Evolutionary conservation across 768 basidiomycete species (phyloP).

Genomic region (Rhizopogon sp.): DNA sequence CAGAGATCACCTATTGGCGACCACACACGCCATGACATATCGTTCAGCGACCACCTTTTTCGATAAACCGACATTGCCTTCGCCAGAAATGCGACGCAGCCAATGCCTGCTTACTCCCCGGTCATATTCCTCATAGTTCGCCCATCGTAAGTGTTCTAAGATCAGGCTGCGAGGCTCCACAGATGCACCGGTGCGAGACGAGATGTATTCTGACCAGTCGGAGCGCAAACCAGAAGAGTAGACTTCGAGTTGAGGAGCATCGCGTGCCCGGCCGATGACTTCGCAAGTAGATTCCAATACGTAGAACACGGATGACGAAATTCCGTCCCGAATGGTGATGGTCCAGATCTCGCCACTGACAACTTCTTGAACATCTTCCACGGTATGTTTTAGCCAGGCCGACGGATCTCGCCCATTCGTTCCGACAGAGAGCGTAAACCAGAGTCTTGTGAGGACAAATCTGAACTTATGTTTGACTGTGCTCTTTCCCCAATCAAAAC

Average conservation of each 20-base stretch:
- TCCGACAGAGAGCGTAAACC: constrained; percentile 57
- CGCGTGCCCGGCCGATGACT: constrained; percentile 46
- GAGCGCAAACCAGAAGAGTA: constrained; percentile 32
- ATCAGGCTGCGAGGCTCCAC: constrained; percentile 5
- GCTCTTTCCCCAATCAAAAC: background rate
- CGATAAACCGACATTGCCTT: constrained; percentile 36
- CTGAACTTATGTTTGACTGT: constrained; percentile 27
- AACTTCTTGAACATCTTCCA: constrained; percentile 49
- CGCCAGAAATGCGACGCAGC: constrained; percentile 39
- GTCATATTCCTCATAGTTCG: constrained; percentile 67
- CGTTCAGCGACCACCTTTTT: constrained; percentile 51
- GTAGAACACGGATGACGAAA: constrained; percentile 36
- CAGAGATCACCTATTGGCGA: constrained; percentile 57
- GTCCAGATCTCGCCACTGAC: constrained; percentile 58
- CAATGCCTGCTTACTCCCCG: constrained; percentile 65
- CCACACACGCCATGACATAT: constrained; percentile 66
- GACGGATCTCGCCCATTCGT: constrained; percentile 24
- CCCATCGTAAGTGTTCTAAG: constrained; percentile 52
- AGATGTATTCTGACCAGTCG: constrained; percentile 67
- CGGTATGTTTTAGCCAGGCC: constrained; percentile 29
- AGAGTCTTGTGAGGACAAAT: constrained; percentile 58
- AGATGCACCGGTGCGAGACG: background rate
- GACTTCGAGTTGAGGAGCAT: background rate
- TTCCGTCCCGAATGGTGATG: constrained; percentile 29
- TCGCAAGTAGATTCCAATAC: constrained; percentile 73